These are phyloP conservation scores for Fagus crenata DNA, from an alignment of 306 rosid species.

Conservation along the genomic window DNA sequence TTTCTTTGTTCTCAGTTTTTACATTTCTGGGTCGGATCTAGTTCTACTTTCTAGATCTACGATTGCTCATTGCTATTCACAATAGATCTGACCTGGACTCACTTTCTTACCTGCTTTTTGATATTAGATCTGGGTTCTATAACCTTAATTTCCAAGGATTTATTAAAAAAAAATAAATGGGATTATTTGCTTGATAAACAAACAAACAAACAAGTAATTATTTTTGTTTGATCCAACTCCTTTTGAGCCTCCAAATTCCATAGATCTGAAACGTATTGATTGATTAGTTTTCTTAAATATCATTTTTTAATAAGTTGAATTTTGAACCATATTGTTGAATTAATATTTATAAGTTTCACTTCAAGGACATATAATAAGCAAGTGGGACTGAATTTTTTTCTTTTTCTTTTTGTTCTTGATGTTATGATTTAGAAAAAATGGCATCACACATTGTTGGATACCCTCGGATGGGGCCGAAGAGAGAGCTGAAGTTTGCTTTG, in stretches of 20 bases:
- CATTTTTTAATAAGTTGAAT: neutral
- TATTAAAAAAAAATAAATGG: too few species aligned
- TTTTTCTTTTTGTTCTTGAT: constrained; percentile 18
- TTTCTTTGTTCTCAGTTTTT: too few species aligned
- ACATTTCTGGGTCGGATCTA: constrained; percentile 37
- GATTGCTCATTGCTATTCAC: neutral
- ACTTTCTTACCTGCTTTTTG: neutral
- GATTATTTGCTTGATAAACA: too few species aligned
- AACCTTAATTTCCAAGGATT: too few species aligned
- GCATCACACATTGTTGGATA: constrained; percentile 93
- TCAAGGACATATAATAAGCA: neutral
- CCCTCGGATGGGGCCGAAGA: constrained; percentile 95
- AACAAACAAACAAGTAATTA: too few species aligned
- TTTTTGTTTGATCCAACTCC: too few species aligned
- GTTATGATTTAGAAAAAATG: constrained; percentile 50
- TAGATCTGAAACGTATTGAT: neutral
- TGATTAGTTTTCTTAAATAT: neutral
- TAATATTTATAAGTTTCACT: too few species aligned
- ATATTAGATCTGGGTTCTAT: neutral
- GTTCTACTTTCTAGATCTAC: constrained; percentile 36
- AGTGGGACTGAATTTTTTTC: constrained; percentile 6
- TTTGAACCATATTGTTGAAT: neutral
- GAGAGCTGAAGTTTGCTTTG: constrained; percentile 92
- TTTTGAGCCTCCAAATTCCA: too few species aligned
- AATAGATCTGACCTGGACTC: constrained; percentile 32